Evolutionary conservation across 108 stramenopile genomes (phyloP).

Genomic region (Stephanodiscus minutulus): DNA sequence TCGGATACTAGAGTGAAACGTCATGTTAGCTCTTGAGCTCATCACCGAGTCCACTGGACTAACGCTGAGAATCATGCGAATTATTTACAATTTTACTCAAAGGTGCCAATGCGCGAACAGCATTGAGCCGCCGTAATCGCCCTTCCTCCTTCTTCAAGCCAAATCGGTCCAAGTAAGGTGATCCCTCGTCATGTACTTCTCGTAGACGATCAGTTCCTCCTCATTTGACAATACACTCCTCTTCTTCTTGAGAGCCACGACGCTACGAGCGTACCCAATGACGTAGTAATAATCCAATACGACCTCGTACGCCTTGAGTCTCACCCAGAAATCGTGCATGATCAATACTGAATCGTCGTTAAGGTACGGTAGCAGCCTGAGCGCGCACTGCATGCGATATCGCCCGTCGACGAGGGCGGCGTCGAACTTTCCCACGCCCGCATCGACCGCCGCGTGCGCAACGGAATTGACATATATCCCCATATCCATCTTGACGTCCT

Average conservation of each 20-base stretch:
- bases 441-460: background rate
- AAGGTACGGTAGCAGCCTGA: constrained; percentile 25
- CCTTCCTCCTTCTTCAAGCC: no score
- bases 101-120: no score
- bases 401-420: constrained; percentile 30
- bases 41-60: no score
- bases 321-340: constrained; percentile 33
- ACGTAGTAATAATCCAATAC: constrained; percentile 32
- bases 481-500: constrained; percentile 21
- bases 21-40: no score
- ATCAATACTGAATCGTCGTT: constrained; percentile 6
- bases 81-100: no score
- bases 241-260: constrained; percentile 36
- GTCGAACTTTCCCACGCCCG: constrained; percentile 2
- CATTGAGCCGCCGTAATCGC: no score
- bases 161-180: no score
- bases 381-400: constrained; percentile 25
- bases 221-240: background rate
- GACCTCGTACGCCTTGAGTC: constrained; percentile 12
- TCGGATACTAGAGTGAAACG: no score
- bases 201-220: constrained; percentile 18
- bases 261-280: constrained; percentile 37
- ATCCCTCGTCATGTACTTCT: no score
- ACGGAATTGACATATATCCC: constrained; percentile 23
- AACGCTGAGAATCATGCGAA: no score